Evolutionary conservation across 1,139 yeast genomes (phyloP), one percentile per base, ranked within the genome.

Genomic region (Lodderomyces oxycetoniae): DNA sequence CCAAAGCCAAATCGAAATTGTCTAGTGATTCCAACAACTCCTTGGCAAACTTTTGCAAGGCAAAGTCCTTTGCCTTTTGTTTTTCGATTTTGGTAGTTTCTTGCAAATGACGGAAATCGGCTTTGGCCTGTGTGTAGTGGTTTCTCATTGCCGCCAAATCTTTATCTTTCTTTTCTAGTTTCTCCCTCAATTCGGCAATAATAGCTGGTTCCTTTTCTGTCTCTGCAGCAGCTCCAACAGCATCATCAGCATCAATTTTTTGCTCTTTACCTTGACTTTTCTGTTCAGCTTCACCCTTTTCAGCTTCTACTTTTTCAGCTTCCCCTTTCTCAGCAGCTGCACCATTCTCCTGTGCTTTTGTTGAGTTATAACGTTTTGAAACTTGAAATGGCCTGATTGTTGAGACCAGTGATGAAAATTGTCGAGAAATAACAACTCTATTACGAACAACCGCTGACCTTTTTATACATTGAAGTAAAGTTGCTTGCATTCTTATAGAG

Each of bases 61-160:
- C 96, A 63, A 80, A 89, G 56, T 86, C 95, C 57, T 74, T 82
- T 31, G 96, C 89, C 63, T 85, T 85, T 59, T 83, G 81, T 33
- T 86, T 69, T 57, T 89, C 96, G 47, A 85, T 75, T 63, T 83
- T 83, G 44, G 96, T 87, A 31, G 91, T 79, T 52, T 85, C 93
- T 67, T 89, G 96, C 49, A 89, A 70, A 64, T 85, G 87, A 53
- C 95, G 80, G 79, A 87, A 89, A 58, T 89, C 96, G 16, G 96
- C 96, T 37, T 87, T 73, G 20, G 95, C 77, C 50, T 95, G 77
- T 41, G 87, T 72, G 53, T 84, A 81, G 49, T 80, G 79, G 60
- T 87, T 93, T 62, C 86, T 87, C 67, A 84, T 67, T 49, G 81
- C 85, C 19, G 88, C 91, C 43, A 74, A 70, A 44, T 87, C 95